Evolutionary conservation across 352 stramenopile genomes (phyloP), one percentile per base, ranked within the genome.

Genomic region (Globisporangium megalacanthum): DNA sequence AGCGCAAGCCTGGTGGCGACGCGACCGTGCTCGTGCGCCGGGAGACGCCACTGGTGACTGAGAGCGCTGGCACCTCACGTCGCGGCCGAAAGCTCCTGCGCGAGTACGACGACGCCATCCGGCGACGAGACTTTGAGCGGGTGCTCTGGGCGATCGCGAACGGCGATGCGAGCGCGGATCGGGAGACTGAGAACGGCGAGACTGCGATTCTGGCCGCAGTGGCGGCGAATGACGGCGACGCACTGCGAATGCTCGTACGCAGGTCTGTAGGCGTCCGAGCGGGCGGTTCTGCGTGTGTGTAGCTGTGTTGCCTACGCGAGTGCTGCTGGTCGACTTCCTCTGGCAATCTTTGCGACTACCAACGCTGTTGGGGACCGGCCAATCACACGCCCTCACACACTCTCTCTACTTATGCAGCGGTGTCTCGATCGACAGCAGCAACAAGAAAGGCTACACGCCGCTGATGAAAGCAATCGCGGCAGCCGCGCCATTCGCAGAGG

Each of bases 121-220:
- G 66, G 22, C 70, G 72, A 35, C 69, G 77, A 14, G 80, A 93
- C 46, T 86, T 93, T 46, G 56, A 71, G 22, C 50, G 68, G 4
- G 69, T 86, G 46, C 56, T 93, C 22, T 93, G 80, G 83, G 67
- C 89, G 68, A 83, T 93, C 29, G 75, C 72, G 31, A 89, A 77
- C 41, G 77, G 63, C 0, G 70, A 82, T 19, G 69, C 88, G 3
- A 48, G 60, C 15, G 72, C 66, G 2, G 66, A 75, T 17, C 72
- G 81, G 29, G 83, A 93, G 67, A 87, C 71, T 0, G 56, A 54
- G 17, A 73, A 61, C 17, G 83, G 75, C 0, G 83, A 93, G 46
- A 90, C 66, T 5, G 69, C 77, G 8, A 57, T 93, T 14, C 61
- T 91, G 37, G 80, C 70, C 13, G 80, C 80, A 9, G 69, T 89